These are phyloP conservation scores for Botrytis byssoidea DNA, from an alignment of 2,329 filamentous ascomycete species.

Conservation along the genomic window DNA sequence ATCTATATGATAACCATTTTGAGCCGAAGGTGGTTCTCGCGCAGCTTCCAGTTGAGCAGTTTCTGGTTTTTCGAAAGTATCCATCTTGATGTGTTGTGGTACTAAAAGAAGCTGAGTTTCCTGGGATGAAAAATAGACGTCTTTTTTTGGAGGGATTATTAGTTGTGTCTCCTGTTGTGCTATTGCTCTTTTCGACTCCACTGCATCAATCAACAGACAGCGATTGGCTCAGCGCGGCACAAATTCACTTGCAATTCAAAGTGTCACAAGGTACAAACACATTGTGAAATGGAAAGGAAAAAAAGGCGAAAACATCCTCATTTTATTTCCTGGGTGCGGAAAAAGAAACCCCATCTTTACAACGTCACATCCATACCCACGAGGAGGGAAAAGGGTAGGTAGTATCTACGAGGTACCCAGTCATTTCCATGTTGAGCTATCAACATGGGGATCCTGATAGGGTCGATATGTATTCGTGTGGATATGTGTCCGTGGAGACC, in stretches of 20 bases:
- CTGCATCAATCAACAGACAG: not conserved
- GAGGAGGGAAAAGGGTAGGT: not conserved
- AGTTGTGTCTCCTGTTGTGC: not conserved
- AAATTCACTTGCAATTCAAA: conserved; percentile 22
- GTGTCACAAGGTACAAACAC: not conserved
- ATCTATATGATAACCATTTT: conserved; percentile 11
- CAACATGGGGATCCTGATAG: not conserved
- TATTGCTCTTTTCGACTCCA: not conserved
- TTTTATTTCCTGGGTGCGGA: not conserved
- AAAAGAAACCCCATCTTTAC: not conserved
- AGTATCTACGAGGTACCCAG: not conserved
- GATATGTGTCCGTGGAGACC: not conserved
- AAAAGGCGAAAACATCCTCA: not conserved
- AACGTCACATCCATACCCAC: not conserved
- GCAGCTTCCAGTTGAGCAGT: not conserved
- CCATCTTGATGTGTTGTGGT: not conserved
- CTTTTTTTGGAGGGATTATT: no score
- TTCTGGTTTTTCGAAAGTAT: not conserved
- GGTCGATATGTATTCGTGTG: not conserved
- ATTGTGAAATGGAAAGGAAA: not conserved
- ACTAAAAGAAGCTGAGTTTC: not conserved
- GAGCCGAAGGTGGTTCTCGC: not conserved
- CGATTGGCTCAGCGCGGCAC: not conserved
- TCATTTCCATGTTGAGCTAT: not conserved
- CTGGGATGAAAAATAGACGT: not conserved